Conservation (phyloP, 1,284 basidiomycete species). For the Cryptococcus sp. region DNA sequence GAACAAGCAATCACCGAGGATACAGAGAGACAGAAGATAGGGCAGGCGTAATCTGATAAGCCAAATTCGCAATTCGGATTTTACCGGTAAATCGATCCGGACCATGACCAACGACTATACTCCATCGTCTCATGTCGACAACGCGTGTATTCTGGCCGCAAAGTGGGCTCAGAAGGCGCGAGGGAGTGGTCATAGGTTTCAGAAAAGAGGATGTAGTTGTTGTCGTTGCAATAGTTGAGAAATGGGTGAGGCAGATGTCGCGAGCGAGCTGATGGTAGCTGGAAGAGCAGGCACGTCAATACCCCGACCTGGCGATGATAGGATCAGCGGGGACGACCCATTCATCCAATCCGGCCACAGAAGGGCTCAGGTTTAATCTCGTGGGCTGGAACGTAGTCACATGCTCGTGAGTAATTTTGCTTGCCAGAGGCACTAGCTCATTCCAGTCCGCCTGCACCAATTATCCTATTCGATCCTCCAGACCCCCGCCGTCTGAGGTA, state of each 20-base stretch:
- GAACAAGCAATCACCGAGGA: no score
- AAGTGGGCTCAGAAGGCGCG: slow-evolving; percentile 1
- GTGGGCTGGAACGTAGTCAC: not conserved
- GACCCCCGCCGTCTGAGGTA: slow-evolving; percentile 24
- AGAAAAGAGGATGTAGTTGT: slow-evolving; percentile 13
- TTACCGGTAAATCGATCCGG: no score
- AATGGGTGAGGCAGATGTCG: slow-evolving; percentile 9
- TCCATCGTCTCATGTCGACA: slow-evolving; percentile 4
- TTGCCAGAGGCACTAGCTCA: no score
- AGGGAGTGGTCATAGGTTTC: slow-evolving; percentile 31
- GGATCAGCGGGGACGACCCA: not conserved
- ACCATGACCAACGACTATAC: not conserved
- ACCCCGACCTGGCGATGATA: not conserved
- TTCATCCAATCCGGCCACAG: not conserved
- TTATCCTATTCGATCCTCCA: slow-evolving; percentile 31
- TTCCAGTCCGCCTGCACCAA: slow-evolving; percentile 7
- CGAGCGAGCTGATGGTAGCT: not conserved
- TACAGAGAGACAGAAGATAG: no score
- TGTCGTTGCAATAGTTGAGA: slow-evolving; percentile 23
- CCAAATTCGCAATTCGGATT: no score
- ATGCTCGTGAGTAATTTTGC: no score
- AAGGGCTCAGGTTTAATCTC: not conserved
- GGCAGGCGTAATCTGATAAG: no score
- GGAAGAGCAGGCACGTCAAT: not conserved
- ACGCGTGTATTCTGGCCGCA: slow-evolving; percentile 33